Percentiles rank a stretch among this genome's conserved stretches.
phyloP scores from a whole-genome alignment of 352 stramenopile species.

The Pythium biforme region DNA sequence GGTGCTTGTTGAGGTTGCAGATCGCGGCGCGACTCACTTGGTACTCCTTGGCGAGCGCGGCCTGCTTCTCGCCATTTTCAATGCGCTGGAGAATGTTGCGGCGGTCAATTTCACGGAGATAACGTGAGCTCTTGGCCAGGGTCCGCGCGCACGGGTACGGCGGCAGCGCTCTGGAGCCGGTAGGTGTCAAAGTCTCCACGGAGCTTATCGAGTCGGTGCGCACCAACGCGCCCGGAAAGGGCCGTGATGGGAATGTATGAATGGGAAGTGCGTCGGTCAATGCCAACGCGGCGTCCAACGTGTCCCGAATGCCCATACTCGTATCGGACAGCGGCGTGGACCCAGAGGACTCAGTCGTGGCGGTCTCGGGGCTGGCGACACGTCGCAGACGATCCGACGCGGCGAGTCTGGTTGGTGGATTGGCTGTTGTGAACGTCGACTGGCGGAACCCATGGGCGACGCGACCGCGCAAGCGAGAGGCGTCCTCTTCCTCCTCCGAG shows the following conservation, averaged over 20 bases:
- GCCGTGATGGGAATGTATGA: background rate
- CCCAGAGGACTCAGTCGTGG: background rate
- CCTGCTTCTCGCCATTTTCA: conserved; percentile 54
- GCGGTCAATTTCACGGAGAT: conserved; percentile 59
- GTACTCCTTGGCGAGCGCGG: conserved; percentile 59
- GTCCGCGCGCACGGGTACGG: conserved; percentile 3
- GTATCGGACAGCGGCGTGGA: background rate
- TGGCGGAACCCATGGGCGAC: background rate
- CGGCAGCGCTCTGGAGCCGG: background rate
- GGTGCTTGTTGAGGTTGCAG: conserved; percentile 65
- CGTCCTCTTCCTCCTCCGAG: background rate
- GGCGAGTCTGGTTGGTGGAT: background rate
- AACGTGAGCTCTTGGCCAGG: conserved; percentile 41
- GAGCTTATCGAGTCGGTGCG: conserved; percentile 5
- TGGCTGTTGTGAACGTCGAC: background rate
- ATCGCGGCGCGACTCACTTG: conserved; percentile 61
- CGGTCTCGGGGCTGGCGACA: background rate
- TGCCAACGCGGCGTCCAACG: background rate
- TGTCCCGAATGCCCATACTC: background rate
- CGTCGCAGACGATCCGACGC: background rate
- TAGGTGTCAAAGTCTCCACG: background rate
- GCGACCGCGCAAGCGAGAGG: background rate
- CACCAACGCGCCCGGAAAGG: background rate
- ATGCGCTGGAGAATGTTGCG: conserved; percentile 55
- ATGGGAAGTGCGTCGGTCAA: background rate